phyloP scores from a whole-genome alignment of 441 rosid genomes.

The Hypseocharis bilobata region DNA sequence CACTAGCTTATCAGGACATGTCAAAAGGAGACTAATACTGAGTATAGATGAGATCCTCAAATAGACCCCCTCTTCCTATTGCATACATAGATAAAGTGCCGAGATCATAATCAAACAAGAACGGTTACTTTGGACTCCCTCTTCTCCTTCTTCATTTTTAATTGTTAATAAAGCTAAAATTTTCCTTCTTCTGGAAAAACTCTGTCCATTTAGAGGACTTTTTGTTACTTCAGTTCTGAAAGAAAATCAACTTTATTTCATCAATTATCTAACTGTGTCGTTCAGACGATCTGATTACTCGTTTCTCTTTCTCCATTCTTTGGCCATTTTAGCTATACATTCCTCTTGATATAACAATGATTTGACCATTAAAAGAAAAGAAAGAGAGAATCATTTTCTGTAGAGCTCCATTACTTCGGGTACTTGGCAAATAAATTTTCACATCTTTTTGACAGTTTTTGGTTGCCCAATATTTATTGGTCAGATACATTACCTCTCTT shows the following conservation, averaged over 20 bases:
- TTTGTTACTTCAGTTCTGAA: no score
- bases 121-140: background rate
- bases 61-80: background rate
- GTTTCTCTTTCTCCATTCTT: background rate
- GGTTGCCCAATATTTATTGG: background rate
- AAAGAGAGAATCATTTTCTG: background rate
- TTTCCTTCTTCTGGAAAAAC: background rate
- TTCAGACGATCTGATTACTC: no score
- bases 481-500: conserved; percentile 57
- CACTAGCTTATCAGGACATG: background rate
- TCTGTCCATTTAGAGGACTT: background rate
- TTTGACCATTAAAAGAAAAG: background rate
- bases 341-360: background rate
- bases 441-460: background rate
- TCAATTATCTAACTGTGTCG: no score
- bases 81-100: background rate
- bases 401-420: background rate
- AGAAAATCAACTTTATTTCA: no score
- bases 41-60: background rate
- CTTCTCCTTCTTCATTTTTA: background rate
- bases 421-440: background rate
- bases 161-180: background rate
- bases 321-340: background rate
- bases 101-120: background rate
- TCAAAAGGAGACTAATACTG: no score